Evolutionary conservation across 2,329 filamentous ascomycete species (phyloP).

Genomic region (Malbranchea zuffiana): DNA sequence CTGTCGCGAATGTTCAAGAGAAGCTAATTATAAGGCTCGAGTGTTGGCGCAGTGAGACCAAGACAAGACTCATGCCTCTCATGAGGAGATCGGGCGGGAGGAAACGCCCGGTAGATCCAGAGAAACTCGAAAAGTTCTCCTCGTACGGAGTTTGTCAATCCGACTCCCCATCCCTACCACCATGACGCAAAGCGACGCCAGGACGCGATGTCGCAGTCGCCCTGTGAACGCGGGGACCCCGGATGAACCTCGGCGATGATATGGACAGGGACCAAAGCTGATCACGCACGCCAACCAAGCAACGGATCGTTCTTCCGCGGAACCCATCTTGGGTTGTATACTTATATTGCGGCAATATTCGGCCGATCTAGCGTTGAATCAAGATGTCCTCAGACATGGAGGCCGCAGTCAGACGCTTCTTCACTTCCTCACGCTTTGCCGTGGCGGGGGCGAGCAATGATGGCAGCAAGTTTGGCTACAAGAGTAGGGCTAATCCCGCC

Average conservation of each 20-base stretch:
- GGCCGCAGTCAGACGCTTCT: slow-evolving; percentile 64
- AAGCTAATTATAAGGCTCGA: too few species aligned
- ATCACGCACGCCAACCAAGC: neutral
- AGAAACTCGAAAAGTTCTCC: too few species aligned
- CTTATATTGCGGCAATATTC: neutral
- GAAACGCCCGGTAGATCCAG: too few species aligned
- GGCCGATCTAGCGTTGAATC: neutral
- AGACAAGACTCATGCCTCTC: too few species aligned
- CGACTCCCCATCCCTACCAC: too few species aligned
- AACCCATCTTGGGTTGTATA: neutral
- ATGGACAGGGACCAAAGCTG: neutral
- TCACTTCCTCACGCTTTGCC: slow-evolving; percentile 67
- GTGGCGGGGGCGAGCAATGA: slow-evolving; percentile 86
- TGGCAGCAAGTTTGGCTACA: slow-evolving; percentile 75
- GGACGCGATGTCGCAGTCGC: too few species aligned
- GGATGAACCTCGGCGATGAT: slow-evolving; percentile 8
- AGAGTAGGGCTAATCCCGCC: slow-evolving; percentile 43
- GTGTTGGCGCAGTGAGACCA: too few species aligned
- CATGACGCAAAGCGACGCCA: too few species aligned
- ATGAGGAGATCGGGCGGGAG: too few species aligned
- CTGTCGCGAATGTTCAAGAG: too few species aligned
- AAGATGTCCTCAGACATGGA: slow-evolving; percentile 42
- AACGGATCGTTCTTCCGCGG: slow-evolving; percentile 2
- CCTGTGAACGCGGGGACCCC: too few species aligned
- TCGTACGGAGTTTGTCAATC: too few species aligned